A percentile compares a stretch with the other conserved stretches of the same genome.
phyloP scores from a whole-genome alignment of 306 rosid species.

The Mucuna pruriens region DNA sequence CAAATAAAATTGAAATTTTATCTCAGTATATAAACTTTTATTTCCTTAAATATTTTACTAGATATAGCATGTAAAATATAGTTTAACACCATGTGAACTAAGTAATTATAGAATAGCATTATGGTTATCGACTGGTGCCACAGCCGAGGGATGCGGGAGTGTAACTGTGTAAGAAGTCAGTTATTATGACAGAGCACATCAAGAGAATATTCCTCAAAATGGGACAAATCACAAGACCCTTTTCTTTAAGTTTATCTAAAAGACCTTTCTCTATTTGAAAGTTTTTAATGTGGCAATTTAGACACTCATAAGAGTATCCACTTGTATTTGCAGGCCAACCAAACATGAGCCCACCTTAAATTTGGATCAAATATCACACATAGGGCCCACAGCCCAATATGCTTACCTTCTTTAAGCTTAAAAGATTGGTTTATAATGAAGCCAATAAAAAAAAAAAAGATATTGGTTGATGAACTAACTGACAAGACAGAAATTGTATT shows the following conservation, averaged over 20 bases:
- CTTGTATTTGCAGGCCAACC: neutral
- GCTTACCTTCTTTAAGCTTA: neutral
- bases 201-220: conserved; percentile 38
- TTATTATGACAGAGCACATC: conserved; percentile 40
- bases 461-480: neutral
- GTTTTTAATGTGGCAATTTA: neutral
- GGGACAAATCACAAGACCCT: conserved; percentile 28
- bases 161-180: conserved; percentile 32
- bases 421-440: neutral
- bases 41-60: conserved; percentile 32
- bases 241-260: neutral
- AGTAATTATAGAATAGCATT: conserved; percentile 26
- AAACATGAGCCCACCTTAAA: neutral
- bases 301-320: neutral
- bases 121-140: conserved; percentile 37
- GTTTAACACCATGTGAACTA: conserved; percentile 39
- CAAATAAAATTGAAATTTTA: too few relatives aligned
- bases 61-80: neutral
- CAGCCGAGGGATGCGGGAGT: conserved; percentile 27
- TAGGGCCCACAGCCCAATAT: neutral
- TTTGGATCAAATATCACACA: neutral
- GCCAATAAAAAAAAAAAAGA: neutral
- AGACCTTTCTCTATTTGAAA: neutral
- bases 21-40: too few relatives aligned
- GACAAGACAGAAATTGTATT: conserved; percentile 21